Evolutionary conservation across 1,284 basidiomycete species (phyloP), one percentile per base, ranked within the genome.

Genomic region (Grifola frondosa): DNA sequence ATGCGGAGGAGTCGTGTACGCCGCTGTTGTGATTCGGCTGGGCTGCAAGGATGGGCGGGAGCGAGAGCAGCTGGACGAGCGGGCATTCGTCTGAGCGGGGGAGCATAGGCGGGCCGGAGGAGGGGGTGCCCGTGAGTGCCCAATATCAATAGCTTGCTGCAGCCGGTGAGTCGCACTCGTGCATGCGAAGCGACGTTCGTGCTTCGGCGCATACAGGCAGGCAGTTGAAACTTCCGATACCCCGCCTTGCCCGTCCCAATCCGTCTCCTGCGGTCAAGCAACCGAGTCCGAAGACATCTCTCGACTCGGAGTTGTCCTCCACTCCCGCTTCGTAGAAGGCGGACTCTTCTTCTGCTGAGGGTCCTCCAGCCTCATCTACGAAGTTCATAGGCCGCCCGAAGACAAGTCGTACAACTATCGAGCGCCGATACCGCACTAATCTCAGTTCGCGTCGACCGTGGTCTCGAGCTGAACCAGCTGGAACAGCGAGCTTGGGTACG

Each of bases 401-500:
- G 65, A 90, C 88, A 0, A 90, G 88, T 46, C 91, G 95, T 63
- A 95, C 92, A 9, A 92, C 90, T 19, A 94, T 95, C 53, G 92
- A 95, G 65, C 80, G 92, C 12, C 77, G 92, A 23, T 91, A 94
- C 59, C 80, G 92, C 29, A 93, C 91, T 13, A 94, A 94, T 63
- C 77, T 95, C n/a, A n/a, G n/a, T n/a, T n/a, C n/a, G n/a, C n/a
- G n/a, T n/a, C n/a, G n/a, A n/a, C n/a, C n/a, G n/a, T 30, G 60
- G 64, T 5, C 64, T 70, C 40, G 70, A 73, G 49, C 62, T 66
- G 36, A 67, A 65, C 42, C 70, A 70, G 42, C 61, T 74, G 22
- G 74, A 77, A 49, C 73, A 73, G 48, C 65, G 68, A 26, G 77
- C 74, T 9, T 80, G 78, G 77, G 66, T 74, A 3, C 64, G 76